These are phyloP conservation scores for Plasmodium billcollinsi DNA, from an alignment of 169 alveolate species.

Conservation along the genomic window DNA sequence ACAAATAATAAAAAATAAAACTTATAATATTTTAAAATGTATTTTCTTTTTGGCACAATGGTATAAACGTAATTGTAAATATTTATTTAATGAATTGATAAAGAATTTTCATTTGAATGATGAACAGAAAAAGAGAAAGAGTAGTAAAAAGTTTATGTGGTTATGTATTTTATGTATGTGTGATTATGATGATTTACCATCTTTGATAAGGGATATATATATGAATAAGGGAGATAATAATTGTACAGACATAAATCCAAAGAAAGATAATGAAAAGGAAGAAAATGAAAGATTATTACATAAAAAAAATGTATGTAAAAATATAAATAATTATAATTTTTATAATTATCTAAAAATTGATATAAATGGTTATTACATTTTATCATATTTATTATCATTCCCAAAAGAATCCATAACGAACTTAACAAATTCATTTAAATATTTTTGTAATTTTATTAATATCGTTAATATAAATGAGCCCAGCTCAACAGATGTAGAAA, in stretches of 20 bases:
- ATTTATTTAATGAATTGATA: constrained; percentile 9
- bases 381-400: constrained; percentile 36
- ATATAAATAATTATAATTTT: constrained; percentile 70
- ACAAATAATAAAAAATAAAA: constrained; percentile 20
- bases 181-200: constrained; percentile 27
- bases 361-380: constrained; percentile 46
- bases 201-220: constrained; percentile 11
- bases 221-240: background rate
- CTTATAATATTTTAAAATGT: constrained; percentile 30
- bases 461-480: constrained; percentile 39
- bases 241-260: background rate
- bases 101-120: constrained; percentile 2
- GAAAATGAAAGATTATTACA: background rate
- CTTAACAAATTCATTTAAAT: constrained; percentile 38
- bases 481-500: constrained; percentile 30
- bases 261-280: background rate
- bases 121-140: background rate
- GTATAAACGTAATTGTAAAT: constrained; percentile 44
- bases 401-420: constrained; percentile 53
- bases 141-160: constrained; percentile 29
- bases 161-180: constrained; percentile 67
- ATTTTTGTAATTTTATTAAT: constrained; percentile 59
- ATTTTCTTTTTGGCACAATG: constrained; percentile 46
- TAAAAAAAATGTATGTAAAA: background rate
- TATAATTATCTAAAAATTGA: constrained; percentile 57